Evolutionary conservation across 148 eudicot species (phyloP), one percentile per base, ranked within the genome.

Genomic region (Rhododendron molle): DNA sequence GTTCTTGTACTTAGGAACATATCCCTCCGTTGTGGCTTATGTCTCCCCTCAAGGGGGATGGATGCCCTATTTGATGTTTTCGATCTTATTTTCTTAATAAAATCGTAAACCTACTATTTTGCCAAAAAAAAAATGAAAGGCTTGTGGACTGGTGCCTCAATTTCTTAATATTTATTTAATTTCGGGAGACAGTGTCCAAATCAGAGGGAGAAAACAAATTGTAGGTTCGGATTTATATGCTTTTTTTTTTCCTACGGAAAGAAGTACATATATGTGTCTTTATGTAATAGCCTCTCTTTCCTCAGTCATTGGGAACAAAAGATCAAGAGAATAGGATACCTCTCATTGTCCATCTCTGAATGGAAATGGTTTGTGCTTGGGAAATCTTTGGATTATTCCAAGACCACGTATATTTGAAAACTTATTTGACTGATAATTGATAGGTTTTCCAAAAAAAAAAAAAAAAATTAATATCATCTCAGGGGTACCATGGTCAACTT

Each of bases 231-330:
- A 54, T 18, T 54, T 3, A 54, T 54, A 76, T 20, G 13, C n/a
- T 38, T 21, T 38, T 21, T 40, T n/a, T n/a, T n/a, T n/a, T n/a
- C n/a, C 49, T 21, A 76, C n/a, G 21, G 21, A 36, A 21, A 21
- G 36, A 40, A 40, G 7, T 40, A 40, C 7, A 40, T 6, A 40
- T 28, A 28, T 12, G 34, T 30, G 36, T 13, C 74, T 69, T 69
- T 60, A 5, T 15, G 26, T 69, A 69, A 83, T 69, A 83, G 20
- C 85, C 85, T 67, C 85, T 83, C 78, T 69, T 83, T 69, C 82
- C 76, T 69, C 77, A 65, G 76, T 12, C n/a, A 28, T 83, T 46
- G 85, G 85, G 85, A 49, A 18, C 43, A 5, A 83, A 82, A 40
- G 44, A 40, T 40, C 44, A 0, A 18, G 77, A 69, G 85, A 83